Conservation (phyloP, 1,139 yeast genomes). For the Zygotorulaspora mrakii region DNA sequence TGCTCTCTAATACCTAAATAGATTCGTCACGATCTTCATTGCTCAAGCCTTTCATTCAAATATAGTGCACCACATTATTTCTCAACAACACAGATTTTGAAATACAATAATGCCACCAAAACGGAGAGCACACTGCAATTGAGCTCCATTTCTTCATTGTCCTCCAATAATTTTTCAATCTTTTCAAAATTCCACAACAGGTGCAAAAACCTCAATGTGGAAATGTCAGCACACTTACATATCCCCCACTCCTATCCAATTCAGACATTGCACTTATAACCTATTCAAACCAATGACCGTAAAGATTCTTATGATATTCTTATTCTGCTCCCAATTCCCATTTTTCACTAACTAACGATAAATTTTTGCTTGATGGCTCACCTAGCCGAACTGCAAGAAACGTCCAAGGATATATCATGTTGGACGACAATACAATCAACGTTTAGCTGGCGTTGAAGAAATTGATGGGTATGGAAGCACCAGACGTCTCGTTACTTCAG, state of each 20-base stretch:
- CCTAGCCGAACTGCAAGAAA: conserved; percentile 1
- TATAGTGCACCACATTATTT: too few relatives aligned
- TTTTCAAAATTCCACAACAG: conserved; percentile 1
- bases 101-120: background rate
- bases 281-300: conserved; percentile 2
- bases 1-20: too few relatives aligned
- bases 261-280: conserved; percentile 8
- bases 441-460: conserved; percentile 25
- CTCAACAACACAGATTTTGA: too few relatives aligned
- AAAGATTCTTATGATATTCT: too few relatives aligned
- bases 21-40: too few relatives aligned
- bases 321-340: background rate
- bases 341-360: background rate
- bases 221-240: conserved; percentile 10
- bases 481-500: conserved; percentile 81
- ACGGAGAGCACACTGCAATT: background rate
- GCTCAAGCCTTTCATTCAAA: too few relatives aligned
- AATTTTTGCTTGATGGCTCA: conserved; percentile 4
- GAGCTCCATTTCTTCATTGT: background rate
- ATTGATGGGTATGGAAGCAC: conserved; percentile 68
- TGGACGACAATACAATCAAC: conserved; percentile 16
- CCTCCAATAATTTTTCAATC: conserved; percentile 6
- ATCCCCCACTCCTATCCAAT: conserved; percentile 12
- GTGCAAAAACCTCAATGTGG: background rate
- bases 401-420: conserved; percentile 1